phyloP scores from a whole-genome alignment of 177 flowering plant species.

The Telopea speciosissima region DNA sequence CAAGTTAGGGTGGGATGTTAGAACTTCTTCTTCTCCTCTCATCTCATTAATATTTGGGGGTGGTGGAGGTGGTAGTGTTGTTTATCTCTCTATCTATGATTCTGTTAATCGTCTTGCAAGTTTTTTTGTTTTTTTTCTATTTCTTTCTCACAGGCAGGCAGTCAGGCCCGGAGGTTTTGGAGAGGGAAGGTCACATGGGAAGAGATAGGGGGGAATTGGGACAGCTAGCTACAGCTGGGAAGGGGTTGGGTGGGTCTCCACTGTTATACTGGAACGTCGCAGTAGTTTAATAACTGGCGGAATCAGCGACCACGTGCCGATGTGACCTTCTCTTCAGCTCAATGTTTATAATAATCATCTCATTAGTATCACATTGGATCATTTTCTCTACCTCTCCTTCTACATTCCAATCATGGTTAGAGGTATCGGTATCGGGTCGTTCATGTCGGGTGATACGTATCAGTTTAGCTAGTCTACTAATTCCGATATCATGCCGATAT shows the following conservation, averaged over 20 bases:
- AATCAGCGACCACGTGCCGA: slow-evolving; percentile 86
- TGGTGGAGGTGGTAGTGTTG: too few relatives aligned
- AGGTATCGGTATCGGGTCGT: too few relatives aligned
- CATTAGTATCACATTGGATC: not conserved
- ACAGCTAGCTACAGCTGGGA: slow-evolving; percentile 76
- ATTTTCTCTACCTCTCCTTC: not conserved
- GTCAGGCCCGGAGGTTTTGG: slow-evolving; percentile 10
- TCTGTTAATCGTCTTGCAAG: not conserved
- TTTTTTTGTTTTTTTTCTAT: not conserved
- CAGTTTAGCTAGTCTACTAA: too few relatives aligned
- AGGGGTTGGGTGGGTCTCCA: slow-evolving; percentile 45
- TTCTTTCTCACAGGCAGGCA: too few relatives aligned
- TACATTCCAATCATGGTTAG: too few relatives aligned
- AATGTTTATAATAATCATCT: slow-evolving; percentile 1
- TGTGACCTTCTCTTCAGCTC: slow-evolving; percentile 36
- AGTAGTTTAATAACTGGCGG: slow-evolving; percentile 43
- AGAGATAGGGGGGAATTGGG: slow-evolving; percentile 23
- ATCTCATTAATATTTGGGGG: too few relatives aligned
- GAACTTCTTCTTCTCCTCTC: not conserved
- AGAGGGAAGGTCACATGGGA: slow-evolving; percentile 78
- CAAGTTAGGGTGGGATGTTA: not conserved
- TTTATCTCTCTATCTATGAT: slow-evolving; percentile 1
- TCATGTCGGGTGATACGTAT: too few relatives aligned
- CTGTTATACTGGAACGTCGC: slow-evolving; percentile 70
- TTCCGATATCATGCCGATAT: too few relatives aligned